phyloP scores from a whole-genome alignment of 148 eudicot genomes.

The Cornus controversa region DNA sequence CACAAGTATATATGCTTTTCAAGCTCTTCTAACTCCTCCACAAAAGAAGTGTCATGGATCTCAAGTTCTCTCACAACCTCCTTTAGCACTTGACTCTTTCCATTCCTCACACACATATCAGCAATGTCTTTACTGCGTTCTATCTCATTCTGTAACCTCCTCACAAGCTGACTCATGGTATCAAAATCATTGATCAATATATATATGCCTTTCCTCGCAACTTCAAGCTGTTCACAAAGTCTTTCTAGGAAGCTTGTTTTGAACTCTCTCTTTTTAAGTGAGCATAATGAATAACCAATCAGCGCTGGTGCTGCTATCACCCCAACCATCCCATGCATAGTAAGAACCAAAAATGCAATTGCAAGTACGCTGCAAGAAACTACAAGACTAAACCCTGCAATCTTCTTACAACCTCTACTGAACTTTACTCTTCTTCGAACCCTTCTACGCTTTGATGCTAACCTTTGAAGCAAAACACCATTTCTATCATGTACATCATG shows the following conservation, averaged over 20 bases:
- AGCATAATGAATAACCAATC: constrained; percentile 23
- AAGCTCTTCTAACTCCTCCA: constrained; percentile 75
- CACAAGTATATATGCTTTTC: constrained; percentile 76
- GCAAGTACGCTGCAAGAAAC: constrained; percentile 29
- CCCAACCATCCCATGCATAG: constrained; percentile 53
- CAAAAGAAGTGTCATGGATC: constrained; percentile 39
- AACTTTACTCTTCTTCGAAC: constrained; percentile 41
- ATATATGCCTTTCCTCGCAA: constrained; percentile 68
- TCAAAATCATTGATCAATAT: constrained; percentile 65
- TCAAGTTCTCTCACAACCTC: constrained; percentile 59
- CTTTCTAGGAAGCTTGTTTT: constrained; percentile 24
- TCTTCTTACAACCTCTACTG: constrained; percentile 35
- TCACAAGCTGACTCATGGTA: constrained; percentile 64
- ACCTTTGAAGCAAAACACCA: constrained; percentile 30
- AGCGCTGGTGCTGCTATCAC: constrained; percentile 48
- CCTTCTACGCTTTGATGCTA: constrained; percentile 39
- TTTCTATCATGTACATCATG: constrained; percentile 30
- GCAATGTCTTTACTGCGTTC: constrained; percentile 59
- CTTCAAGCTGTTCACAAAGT: constrained; percentile 48
- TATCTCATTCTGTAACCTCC: constrained; percentile 57
- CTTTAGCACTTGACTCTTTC: constrained; percentile 49
- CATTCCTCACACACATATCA: constrained; percentile 50
- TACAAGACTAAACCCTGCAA: constrained; percentile 24
- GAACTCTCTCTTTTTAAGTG: constrained; percentile 18
- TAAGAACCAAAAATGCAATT: constrained; percentile 39